Evolutionary conservation across 2,329 filamentous ascomycete genomes (phyloP).

Genomic region (Colletotrichum shisoi): DNA sequence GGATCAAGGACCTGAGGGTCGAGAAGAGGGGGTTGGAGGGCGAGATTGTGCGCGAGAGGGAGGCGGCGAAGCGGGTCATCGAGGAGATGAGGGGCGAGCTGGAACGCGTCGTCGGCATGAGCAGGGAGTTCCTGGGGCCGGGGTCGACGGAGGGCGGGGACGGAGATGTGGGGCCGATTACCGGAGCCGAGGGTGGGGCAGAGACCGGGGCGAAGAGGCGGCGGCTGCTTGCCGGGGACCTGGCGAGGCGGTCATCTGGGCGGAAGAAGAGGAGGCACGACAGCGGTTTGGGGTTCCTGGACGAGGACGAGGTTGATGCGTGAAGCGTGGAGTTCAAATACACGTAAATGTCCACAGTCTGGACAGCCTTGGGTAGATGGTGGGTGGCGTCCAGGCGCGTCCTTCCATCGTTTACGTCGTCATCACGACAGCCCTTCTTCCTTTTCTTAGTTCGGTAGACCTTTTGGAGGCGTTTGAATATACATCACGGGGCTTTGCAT

Average conservation of each 20-base stretch:
- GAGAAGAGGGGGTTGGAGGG: slow-evolving; percentile 55
- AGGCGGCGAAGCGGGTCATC: slow-evolving; percentile 55
- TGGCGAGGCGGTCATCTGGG: slow-evolving; percentile 46
- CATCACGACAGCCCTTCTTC: background rate
- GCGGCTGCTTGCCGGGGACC: slow-evolving; percentile 43
- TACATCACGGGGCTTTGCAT: too few species aligned
- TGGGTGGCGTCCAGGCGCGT: slow-evolving; percentile 24
- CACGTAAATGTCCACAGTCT: background rate
- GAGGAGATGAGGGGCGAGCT: slow-evolving; percentile 62
- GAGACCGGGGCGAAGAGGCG: slow-evolving; percentile 41
- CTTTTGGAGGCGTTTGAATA: background rate
- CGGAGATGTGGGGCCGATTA: slow-evolving; percentile 7
- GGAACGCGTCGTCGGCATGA: slow-evolving; percentile 57
- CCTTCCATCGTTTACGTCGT: slow-evolving; percentile 16
- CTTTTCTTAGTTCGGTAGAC: slow-evolving; percentile 9
- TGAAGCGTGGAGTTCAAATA: background rate
- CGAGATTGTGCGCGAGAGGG: slow-evolving; percentile 50
- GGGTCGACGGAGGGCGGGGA: slow-evolving; percentile 43
- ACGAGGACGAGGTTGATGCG: slow-evolving; percentile 59
- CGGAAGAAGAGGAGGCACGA: slow-evolving; percentile 60
- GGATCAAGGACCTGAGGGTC: slow-evolving; percentile 55
- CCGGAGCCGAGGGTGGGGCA: slow-evolving; percentile 29
- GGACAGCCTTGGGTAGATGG: background rate
- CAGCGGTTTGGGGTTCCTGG: slow-evolving; percentile 63
- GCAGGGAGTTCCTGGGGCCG: slow-evolving; percentile 53